Evolutionary conservation across 352 stramenopile species (phyloP), one percentile per base, ranked within the genome.

Genomic region (Elongisporangium anandrum): DNA sequence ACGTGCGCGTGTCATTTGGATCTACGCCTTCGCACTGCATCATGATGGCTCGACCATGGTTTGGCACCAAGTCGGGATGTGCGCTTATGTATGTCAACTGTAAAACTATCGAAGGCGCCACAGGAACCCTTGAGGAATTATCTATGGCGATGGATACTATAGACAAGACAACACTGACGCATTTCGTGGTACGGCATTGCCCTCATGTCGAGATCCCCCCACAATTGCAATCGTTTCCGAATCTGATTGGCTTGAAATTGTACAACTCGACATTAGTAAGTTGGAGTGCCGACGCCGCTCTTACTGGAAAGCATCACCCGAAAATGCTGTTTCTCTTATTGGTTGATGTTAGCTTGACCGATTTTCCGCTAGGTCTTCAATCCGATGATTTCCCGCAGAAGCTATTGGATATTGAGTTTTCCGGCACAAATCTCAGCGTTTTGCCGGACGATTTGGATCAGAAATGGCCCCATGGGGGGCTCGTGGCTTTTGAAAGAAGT

Each of bases 341-440:
- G 10, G 45, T 78, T 19, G 60, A 61, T 16, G 69, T 74, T 12
- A 72, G 70, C 13, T 70, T 80, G 57, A 58, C 67, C 0, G 58
- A 78, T 34, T 23, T 87, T 0, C 75, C 78, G 9, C 4, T 29
- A 0, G 73, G 75, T 0, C 50, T 88, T 41, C 50, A 75, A n/a
- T 75, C 64, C 0, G n/a, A 17, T 2, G 57, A 78, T 15, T 79
- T 81, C 23, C 74, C 76, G 2, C 41, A 55, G 1, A 53, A 48
- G 2, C 23, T 81, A 9, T 52, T 59, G 16, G 74, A 83, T 38
- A 64, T 86, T 41, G 67, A 81, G 49, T 59, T 87, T 21, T 70
- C 59, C 7, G 61, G 69, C 1, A 73, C 76, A 3, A 86, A 83
- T 52, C 55, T 82, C 0, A 55, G 49, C 0, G 16, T 20, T 7